phyloP scores from a whole-genome alignment of 2,329 filamentous ascomycete genomes.

The Dendrostoma leiphaemia region DNA sequence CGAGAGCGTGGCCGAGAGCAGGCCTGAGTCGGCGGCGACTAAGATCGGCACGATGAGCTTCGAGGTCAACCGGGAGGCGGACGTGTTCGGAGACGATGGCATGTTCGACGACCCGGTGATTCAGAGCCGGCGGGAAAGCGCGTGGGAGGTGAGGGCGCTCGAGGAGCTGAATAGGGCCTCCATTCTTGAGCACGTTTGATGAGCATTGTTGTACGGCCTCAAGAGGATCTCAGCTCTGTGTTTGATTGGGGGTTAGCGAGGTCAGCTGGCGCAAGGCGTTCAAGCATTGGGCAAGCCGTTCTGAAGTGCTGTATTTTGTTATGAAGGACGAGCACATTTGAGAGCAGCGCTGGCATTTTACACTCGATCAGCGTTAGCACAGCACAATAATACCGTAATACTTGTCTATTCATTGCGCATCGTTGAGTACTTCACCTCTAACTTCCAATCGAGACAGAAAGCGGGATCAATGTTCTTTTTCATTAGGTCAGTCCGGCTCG shows the following conservation, averaged over 20 bases:
- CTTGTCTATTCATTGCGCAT: neutral
- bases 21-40: neutral
- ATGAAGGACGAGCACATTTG: neutral
- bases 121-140: constrained; percentile 2
- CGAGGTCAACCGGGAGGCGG: constrained; percentile 23
- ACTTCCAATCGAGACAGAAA: no score
- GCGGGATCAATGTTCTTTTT: neutral
- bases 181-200: neutral
- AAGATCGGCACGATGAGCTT: neutral
- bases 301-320: neutral
- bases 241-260: neutral
- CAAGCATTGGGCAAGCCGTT: neutral
- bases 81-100: constrained; percentile 22
- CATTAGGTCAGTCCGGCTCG: constrained; percentile 6
- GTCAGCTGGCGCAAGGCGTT: neutral
- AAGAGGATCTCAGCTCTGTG: neutral
- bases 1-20: neutral
- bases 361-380: neutral
- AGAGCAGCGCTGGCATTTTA: neutral
- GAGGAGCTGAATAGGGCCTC: constrained; percentile 9
- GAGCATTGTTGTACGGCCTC: no score
- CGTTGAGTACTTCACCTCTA: no score
- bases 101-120: neutral
- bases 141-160: constrained; percentile 14
- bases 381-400: neutral